A percentile compares a stretch with the other conserved stretches of the same genome.
Conservation (phyloP, 179 eudicot genomes). For the Spinacia oleracea region DNA sequence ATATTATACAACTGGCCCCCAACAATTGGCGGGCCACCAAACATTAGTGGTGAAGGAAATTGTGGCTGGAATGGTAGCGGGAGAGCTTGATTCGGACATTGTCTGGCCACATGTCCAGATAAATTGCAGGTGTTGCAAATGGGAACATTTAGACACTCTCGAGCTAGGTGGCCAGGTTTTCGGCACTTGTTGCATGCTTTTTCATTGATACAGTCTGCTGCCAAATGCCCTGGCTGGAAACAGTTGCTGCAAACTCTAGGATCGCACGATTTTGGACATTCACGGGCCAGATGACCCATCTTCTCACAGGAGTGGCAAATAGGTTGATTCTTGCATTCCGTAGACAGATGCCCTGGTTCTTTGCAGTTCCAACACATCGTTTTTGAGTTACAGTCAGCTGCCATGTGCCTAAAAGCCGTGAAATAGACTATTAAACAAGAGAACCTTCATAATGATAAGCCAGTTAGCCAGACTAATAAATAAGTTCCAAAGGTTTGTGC, state of each 20-base stretch:
- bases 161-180: slow-evolving; percentile 67
- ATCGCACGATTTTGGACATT: slow-evolving; percentile 58
- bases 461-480: too few relatives aligned
- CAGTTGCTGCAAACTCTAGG: slow-evolving; percentile 69
- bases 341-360: slow-evolving; percentile 65
- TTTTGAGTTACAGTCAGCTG: slow-evolving; percentile 64
- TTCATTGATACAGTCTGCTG: slow-evolving; percentile 56
- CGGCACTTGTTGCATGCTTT: slow-evolving; percentile 81
- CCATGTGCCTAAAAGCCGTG: slow-evolving; percentile 52
- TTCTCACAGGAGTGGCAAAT: slow-evolving; percentile 67
- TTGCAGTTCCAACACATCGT: slow-evolving; percentile 81
- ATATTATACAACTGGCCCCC: slow-evolving; percentile 49
- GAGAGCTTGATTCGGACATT: slow-evolving; percentile 46
- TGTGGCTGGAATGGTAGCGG: slow-evolving; percentile 32
- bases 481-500: not conserved
- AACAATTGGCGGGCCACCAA: slow-evolving; percentile 34
- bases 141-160: slow-evolving; percentile 62
- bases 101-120: slow-evolving; percentile 59
- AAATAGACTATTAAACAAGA: not conserved
- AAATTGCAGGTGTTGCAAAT: slow-evolving; percentile 59
- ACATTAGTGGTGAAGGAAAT: slow-evolving; percentile 25
- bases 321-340: slow-evolving; percentile 58
- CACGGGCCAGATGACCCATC: slow-evolving; percentile 66
- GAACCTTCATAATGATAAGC: not conserved
- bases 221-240: slow-evolving; percentile 58